These are phyloP conservation scores for Rhizophlyctis rosea DNA, from an alignment of 192 early-diverging fungal genomes.

Conservation along the genomic window DNA sequence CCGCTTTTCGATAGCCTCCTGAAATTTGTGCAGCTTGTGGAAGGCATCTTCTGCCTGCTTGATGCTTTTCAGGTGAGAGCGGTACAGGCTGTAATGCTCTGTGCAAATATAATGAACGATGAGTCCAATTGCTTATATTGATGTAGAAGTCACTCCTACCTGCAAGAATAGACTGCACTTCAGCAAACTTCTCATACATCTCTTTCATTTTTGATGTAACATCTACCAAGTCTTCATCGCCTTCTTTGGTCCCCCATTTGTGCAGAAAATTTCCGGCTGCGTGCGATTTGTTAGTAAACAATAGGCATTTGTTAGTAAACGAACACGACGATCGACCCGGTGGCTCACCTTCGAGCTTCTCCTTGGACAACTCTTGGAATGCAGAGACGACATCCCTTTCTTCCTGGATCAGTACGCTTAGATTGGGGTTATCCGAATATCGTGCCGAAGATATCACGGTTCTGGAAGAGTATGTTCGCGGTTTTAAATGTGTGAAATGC, in stretches of 20 bases:
- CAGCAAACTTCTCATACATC: neutral
- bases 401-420: neutral
- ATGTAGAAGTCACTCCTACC: too few relatives aligned
- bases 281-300: too few relatives aligned
- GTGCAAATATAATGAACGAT: too few relatives aligned
- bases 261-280: neutral
- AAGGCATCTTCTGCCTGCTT: neutral
- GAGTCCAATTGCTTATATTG: too few relatives aligned
- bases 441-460: too few relatives aligned
- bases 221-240: neutral
- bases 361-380: neutral
- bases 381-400: neutral
- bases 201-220: neutral
- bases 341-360: neutral
- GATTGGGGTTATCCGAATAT: too few relatives aligned
- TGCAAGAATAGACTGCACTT: neutral
- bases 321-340: too few relatives aligned
- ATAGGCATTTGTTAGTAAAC: too few relatives aligned
- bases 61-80: neutral
- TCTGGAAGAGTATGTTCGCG: too few relatives aligned
- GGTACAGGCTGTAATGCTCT: too few relatives aligned
- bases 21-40: neutral
- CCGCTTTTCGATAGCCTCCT: neutral
- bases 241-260: neutral
- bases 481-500: too few relatives aligned